Conservation (phyloP, 2,329 filamentous ascomycete genomes). For the Aspergillus hortae region DNA sequence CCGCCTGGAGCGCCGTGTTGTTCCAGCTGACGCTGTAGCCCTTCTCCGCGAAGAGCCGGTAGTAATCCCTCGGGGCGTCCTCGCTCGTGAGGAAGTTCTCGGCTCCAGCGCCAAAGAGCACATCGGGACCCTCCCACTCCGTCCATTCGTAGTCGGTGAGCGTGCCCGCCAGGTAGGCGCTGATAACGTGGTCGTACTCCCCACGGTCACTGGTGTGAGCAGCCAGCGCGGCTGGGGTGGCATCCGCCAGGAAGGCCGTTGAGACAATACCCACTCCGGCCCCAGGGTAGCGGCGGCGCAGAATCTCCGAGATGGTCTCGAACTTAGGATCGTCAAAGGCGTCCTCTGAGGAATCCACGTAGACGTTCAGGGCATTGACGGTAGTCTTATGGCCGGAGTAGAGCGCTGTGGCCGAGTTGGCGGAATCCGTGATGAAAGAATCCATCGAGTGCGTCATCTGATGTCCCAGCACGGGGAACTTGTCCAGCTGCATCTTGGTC, state of each 20-base stretch:
- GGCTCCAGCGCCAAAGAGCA: conserved; percentile 77
- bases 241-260: conserved; percentile 72
- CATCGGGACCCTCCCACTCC: conserved; percentile 68
- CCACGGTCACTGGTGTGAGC: conserved; percentile 69
- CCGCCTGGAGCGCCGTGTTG: conserved; percentile 64
- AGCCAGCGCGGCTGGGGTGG: conserved; percentile 72
- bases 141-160: conserved; percentile 80
- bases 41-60: conserved; percentile 64
- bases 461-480: conserved; percentile 81
- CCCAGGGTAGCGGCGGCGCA: conserved; percentile 63
- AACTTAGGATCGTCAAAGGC: conserved; percentile 81
- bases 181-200: conserved; percentile 68
- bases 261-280: conserved; percentile 64
- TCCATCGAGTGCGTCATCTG: conserved; percentile 88
- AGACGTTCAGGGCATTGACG: conserved; percentile 78
- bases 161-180: conserved; percentile 68
- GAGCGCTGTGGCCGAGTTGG: conserved; percentile 77
- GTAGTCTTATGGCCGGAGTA: conserved; percentile 82
- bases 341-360: conserved; percentile 70
- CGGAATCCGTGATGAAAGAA: conserved; percentile 80
- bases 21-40: conserved; percentile 71
- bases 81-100: conserved; percentile 74
- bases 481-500: conserved; percentile 70
- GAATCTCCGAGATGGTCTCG: conserved; percentile 70
- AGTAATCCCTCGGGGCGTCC: conserved; percentile 56